These are phyloP conservation scores for Hygrocybe coccinea DNA, from an alignment of 768 basidiomycete genomes.

Conservation along the genomic window DNA sequence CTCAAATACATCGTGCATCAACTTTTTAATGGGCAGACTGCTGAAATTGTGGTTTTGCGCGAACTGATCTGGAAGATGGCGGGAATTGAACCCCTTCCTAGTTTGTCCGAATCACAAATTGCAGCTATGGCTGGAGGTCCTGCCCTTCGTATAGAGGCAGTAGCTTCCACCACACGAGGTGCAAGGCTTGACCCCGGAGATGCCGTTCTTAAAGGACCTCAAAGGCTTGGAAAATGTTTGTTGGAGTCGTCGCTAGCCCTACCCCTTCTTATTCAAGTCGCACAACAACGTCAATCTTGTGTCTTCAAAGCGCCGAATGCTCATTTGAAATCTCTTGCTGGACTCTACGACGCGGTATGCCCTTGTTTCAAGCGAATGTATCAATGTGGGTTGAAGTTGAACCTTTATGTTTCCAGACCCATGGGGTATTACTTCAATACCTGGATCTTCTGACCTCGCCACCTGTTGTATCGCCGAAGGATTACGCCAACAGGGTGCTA, in stretches of 20 bases:
- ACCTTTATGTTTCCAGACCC: slow-evolving; percentile 52
- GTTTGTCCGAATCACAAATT: slow-evolving; percentile 84
- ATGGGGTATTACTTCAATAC: slow-evolving; percentile 89
- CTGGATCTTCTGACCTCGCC: slow-evolving; percentile 80
- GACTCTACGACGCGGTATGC: slow-evolving; percentile 85
- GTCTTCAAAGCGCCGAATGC: slow-evolving; percentile 69
- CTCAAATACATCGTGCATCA: slow-evolving; percentile 91
- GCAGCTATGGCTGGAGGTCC: slow-evolving; percentile 89
- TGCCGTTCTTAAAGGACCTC: slow-evolving; percentile 58
- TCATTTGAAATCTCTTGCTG: slow-evolving; percentile 80
- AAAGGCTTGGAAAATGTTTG: slow-evolving; percentile 59
- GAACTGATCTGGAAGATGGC: slow-evolving; percentile 96
- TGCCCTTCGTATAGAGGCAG: slow-evolving; percentile 78
- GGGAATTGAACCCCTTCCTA: slow-evolving; percentile 86
- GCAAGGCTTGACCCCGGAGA: slow-evolving; percentile 66
- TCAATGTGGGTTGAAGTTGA: slow-evolving; percentile 11
- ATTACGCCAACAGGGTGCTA: slow-evolving; percentile 69
- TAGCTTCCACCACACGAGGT: slow-evolving; percentile 74
- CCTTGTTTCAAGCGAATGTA: not conserved
- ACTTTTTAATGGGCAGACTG: slow-evolving; percentile 73
- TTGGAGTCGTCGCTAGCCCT: slow-evolving; percentile 72
- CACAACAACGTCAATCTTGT: slow-evolving; percentile 84
- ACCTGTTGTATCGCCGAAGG: slow-evolving; percentile 57
- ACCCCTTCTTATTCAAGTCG: slow-evolving; percentile 86
- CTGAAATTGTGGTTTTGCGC: slow-evolving; percentile 86